phyloP scores from a whole-genome alignment of 768 basidiomycete species.

The Krasilnikovozyma curviuscula region DNA sequence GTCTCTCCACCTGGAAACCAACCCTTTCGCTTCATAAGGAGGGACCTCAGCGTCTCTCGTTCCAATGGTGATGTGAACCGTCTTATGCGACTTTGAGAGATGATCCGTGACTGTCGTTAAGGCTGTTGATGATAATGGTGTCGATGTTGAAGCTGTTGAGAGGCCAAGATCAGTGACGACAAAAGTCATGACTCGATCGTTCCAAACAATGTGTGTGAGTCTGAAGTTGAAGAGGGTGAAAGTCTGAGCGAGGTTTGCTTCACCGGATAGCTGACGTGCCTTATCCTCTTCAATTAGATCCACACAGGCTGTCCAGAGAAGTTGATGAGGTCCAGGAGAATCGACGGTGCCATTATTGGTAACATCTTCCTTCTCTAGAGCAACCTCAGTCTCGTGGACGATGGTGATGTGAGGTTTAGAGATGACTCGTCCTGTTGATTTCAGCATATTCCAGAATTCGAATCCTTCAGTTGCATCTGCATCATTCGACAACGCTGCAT shows the following conservation, averaged over 20 bases:
- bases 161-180: slow-evolving; percentile 41
- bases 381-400: slow-evolving; percentile 40
- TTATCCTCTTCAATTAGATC: too few species aligned
- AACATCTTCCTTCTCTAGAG: background rate
- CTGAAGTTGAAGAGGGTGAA: slow-evolving; percentile 36
- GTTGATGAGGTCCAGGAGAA: too few species aligned
- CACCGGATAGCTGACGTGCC: background rate
- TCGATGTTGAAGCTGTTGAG: slow-evolving; percentile 20
- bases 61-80: slow-evolving; percentile 74
- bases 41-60: slow-evolving; percentile 36
- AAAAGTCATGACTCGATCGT: slow-evolving; percentile 60
- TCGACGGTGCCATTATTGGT: too few species aligned
- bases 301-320: too few species aligned
- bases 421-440: slow-evolving; percentile 33
- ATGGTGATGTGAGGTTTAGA: slow-evolving; percentile 66
- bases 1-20: slow-evolving; percentile 36
- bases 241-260: slow-evolving; percentile 2
- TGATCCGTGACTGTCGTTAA: background rate
- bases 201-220: slow-evolving; percentile 48
- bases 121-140: background rate
- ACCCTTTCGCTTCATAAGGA: slow-evolving; percentile 47
- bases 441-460: slow-evolving; percentile 36
- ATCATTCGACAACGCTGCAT: background rate
- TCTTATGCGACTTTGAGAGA: slow-evolving; percentile 28
- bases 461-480: background rate